These are phyloP conservation scores for Hemileia vastatrix DNA, from an alignment of 1,284 basidiomycete genomes.

Conservation along the genomic window DNA sequence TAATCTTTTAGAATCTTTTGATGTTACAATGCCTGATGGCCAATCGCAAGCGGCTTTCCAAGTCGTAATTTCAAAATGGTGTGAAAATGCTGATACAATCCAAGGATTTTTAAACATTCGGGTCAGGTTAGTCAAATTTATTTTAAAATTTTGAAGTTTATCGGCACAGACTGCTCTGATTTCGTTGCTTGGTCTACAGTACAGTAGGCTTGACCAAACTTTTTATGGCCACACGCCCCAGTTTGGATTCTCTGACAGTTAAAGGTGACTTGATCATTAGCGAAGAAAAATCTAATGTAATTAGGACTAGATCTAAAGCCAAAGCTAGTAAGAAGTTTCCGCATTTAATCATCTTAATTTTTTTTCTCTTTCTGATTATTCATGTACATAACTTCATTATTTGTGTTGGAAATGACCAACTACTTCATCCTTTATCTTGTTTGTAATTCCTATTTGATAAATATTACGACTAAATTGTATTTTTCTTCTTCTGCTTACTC, in stretches of 20 bases:
- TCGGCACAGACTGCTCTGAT: background rate
- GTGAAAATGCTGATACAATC: conserved; percentile 84
- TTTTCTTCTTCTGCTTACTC: too few species aligned
- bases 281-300: conserved; percentile 59
- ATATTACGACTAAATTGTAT: too few species aligned
- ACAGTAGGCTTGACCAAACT: conserved; percentile 70
- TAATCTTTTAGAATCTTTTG: conserved; percentile 59
- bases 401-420: too few species aligned
- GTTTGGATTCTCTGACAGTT: conserved; percentile 60
- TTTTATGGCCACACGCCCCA: conserved; percentile 58
- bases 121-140: conserved; percentile 50
- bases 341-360: too few species aligned
- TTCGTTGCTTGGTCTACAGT: conserved; percentile 41
- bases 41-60: conserved; percentile 56
- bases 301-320: background rate
- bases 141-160: background rate
- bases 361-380: background rate
- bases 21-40: conserved; percentile 49
- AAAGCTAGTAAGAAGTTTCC: conserved; percentile 5
- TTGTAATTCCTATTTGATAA: too few species aligned
- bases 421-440: too few species aligned
- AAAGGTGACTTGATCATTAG: conserved; percentile 87
- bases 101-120: conserved; percentile 86
- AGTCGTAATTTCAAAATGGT: conserved; percentile 78
- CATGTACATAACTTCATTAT: too few species aligned